A percentile compares a stretch with the other conserved stretches of the same genome.
These are phyloP conservation scores for Agrocybe praecox DNA, from an alignment of 768 basidiomycete species.

Conservation along the genomic window DNA sequence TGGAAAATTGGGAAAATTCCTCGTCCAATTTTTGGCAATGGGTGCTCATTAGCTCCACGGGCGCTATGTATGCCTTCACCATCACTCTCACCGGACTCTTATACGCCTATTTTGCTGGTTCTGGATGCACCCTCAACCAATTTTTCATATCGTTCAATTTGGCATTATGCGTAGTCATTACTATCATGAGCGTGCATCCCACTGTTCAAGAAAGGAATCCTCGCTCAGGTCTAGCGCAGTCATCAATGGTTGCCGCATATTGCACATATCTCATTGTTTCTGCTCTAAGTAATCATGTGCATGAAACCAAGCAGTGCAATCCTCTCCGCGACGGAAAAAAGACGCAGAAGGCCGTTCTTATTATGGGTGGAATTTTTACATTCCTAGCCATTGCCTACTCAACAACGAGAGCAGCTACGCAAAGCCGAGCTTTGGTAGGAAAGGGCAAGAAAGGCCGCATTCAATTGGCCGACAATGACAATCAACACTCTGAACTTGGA, in stretches of 20 bases:
- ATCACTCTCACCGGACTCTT: conserved; percentile 87
- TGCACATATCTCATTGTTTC: conserved; percentile 95
- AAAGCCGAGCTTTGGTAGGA: conserved; percentile 88
- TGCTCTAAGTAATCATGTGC: conserved; percentile 90
- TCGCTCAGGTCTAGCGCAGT: conserved; percentile 92
- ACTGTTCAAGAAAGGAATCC: conserved; percentile 91
- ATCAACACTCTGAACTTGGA: conserved; percentile 67
- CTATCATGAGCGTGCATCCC: conserved; percentile 82
- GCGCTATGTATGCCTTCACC: conserved; percentile 81
- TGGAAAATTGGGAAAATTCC: conserved; percentile 92
- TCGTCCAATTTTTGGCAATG: conserved; percentile 93
- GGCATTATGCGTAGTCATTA: conserved; percentile 75
- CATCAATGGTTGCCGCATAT: conserved; percentile 96
- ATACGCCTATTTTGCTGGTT: conserved; percentile 88
- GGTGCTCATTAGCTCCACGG: conserved; percentile 91
- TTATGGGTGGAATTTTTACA: conserved; percentile 93
- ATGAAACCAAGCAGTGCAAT: conserved; percentile 77
- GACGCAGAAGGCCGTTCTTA: conserved; percentile 83
- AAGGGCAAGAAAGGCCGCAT: conserved; percentile 67
- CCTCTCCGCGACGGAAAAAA: conserved; percentile 74
- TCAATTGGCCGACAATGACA: conserved; percentile 57
- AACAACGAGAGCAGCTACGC: conserved; percentile 93
- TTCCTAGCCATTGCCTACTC: conserved; percentile 99
- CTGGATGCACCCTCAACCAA: conserved; percentile 89
- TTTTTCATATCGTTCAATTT: conserved; percentile 98